Conservation (phyloP, 2,329 filamentous ascomycete genomes). For the Hypoxylon sp. region DNA sequence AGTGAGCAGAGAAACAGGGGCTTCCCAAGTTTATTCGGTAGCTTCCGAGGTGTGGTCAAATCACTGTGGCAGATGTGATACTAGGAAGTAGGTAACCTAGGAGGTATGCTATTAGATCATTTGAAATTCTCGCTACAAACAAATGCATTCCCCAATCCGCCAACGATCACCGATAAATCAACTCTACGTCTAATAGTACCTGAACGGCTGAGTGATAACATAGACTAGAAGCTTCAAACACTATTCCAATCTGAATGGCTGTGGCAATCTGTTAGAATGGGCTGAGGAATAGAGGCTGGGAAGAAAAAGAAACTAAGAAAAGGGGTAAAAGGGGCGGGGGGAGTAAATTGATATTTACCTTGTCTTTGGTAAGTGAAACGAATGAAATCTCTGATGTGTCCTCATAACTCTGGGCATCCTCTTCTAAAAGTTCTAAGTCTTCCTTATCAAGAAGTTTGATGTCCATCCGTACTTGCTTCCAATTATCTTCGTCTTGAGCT, state of each 20-base stretch:
- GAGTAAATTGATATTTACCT: conserved; percentile 13
- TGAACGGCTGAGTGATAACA: background rate
- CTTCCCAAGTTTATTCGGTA: background rate
- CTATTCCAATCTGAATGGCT: conserved; percentile 15
- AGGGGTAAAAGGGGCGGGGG: background rate
- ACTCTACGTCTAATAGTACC: background rate
- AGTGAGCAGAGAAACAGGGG: background rate
- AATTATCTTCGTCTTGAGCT: conserved; percentile 7
- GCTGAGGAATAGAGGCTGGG: background rate
- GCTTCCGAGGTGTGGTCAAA: too few relatives aligned
- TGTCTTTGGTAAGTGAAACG: conserved; percentile 21
- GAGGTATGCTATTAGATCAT: background rate
- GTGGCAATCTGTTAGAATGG: background rate
- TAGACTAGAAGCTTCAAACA: background rate
- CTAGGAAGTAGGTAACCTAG: background rate
- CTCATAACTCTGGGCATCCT: conserved; percentile 12
- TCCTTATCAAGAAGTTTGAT: conserved; percentile 28
- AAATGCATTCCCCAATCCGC: background rate
- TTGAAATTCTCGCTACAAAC: background rate
- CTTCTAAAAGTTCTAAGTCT: conserved; percentile 22
- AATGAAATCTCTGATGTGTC: conserved; percentile 39
- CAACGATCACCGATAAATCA: background rate
- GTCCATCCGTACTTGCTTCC: conserved; percentile 30
- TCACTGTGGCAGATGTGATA: background rate
- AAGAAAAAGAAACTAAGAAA: background rate